These are phyloP conservation scores for Solanum chiquidenum DNA, from an alignment of 257 asterid genomes.

Conservation along the genomic window DNA sequence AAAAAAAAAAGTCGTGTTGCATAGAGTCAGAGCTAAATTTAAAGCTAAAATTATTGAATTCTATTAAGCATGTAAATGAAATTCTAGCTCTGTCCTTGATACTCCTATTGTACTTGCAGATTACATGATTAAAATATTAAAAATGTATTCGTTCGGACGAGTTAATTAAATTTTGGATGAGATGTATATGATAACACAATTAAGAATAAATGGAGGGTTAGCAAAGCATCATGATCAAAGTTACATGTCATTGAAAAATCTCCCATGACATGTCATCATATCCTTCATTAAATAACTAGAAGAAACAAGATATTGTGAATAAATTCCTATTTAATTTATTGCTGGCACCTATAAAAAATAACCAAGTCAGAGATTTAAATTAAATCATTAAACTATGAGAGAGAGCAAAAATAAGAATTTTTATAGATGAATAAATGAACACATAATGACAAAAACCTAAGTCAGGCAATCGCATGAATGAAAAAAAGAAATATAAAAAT, in stretches of 20 bases:
- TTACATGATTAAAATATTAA: background rate
- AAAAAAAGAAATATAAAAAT: background rate
- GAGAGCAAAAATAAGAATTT: background rate
- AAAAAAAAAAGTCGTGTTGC: background rate
- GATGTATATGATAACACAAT: background rate
- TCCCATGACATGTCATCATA: background rate
- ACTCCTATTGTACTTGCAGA: background rate
- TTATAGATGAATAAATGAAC: background rate
- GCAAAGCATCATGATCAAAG: background rate
- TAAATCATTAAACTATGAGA: background rate
- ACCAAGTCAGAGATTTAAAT: background rate
- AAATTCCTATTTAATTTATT: background rate
- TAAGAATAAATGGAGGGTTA: background rate
- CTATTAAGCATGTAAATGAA: background rate
- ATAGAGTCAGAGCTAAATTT: too few relatives aligned
- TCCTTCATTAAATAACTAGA: background rate
- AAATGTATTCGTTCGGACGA: accelerated
- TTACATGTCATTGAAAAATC: background rate
- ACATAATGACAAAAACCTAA: conserved; percentile 7
- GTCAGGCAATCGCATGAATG: conserved; percentile 6
- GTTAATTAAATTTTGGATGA: background rate
- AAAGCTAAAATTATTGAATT: background rate
- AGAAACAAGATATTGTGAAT: background rate
- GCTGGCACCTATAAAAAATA: background rate
- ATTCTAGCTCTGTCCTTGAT: background rate